Percentiles rank a stretch among this genome's conserved stretches.
phyloP scores from a whole-genome alignment of 2,329 filamentous ascomycete species.

The Pyrenophora seminiperda region DNA sequence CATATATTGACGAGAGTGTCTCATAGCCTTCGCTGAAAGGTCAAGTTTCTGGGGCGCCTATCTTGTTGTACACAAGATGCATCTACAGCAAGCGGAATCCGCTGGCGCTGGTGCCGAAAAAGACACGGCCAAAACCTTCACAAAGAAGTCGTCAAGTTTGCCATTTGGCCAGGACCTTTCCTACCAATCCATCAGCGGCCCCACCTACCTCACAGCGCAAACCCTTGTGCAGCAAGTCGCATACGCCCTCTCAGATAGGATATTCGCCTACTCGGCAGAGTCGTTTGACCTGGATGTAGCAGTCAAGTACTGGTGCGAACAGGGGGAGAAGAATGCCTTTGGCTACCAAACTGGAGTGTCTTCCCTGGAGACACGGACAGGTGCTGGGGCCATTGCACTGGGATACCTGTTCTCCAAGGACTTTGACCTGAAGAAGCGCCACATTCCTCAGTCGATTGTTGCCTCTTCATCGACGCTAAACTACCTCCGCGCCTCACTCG shows the following conservation, averaged over 20 bases:
- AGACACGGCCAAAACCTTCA: slow-evolving; percentile 42
- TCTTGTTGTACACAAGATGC: slow-evolving; percentile 39
- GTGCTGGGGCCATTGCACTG: slow-evolving; percentile 87
- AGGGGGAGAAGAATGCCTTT: slow-evolving; percentile 77
- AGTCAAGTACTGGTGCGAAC: slow-evolving; percentile 74
- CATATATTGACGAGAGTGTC: slow-evolving; percentile 13
- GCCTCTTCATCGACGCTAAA: slow-evolving; percentile 83
- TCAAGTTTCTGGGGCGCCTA: slow-evolving; percentile 17
- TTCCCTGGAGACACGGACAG: slow-evolving; percentile 82
- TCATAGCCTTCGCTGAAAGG: slow-evolving; percentile 3
- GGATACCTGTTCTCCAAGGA: slow-evolving; percentile 98
- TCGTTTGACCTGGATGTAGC: slow-evolving; percentile 89
- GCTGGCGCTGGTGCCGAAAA: slow-evolving; percentile 45
- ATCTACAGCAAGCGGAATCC: slow-evolving; percentile 46
- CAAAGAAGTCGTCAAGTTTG: slow-evolving; percentile 54
- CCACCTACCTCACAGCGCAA: slow-evolving; percentile 92
- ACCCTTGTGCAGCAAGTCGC: slow-evolving; percentile 94
- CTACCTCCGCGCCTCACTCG: slow-evolving; percentile 79
- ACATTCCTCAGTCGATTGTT: slow-evolving; percentile 88
- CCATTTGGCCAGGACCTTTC: slow-evolving; percentile 60
- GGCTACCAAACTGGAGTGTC: slow-evolving; percentile 79
- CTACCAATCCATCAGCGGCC: slow-evolving; percentile 71
- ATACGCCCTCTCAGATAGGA: slow-evolving; percentile 92
- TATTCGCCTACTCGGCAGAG: slow-evolving; percentile 95
- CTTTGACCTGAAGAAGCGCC: slow-evolving; percentile 87